These are phyloP conservation scores for Triangularia verruculosa DNA, from an alignment of 2,329 filamentous ascomycete species.

Conservation along the genomic window DNA sequence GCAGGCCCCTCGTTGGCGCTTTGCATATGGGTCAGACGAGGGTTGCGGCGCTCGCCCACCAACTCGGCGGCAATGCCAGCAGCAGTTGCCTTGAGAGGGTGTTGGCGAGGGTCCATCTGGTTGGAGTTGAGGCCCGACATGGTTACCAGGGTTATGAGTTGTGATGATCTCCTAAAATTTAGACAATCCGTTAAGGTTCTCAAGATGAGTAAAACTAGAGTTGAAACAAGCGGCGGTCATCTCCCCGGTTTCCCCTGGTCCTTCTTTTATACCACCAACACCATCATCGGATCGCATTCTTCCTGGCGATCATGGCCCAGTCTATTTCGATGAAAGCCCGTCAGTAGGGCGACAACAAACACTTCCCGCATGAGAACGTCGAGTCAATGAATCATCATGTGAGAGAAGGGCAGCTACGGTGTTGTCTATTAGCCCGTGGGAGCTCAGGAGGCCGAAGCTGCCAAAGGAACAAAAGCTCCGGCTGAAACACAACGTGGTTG, in stretches of 20 bases:
- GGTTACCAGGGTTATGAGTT: neutral
- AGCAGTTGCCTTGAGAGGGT: slow-evolving; percentile 42
- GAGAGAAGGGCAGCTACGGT: neutral
- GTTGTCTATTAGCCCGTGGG: neutral
- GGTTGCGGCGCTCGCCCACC: slow-evolving; percentile 36
- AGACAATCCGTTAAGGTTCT: neutral
- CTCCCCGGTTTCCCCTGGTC: neutral
- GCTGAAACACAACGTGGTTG: neutral
- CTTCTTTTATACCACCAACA: neutral
- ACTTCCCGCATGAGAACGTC: neutral
- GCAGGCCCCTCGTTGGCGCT: slow-evolving; percentile 51
- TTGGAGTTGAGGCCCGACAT: slow-evolving; percentile 22
- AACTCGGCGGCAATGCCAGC: slow-evolving; percentile 35
- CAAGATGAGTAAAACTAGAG: neutral
- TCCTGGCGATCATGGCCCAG: neutral
- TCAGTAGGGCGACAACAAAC: neutral
- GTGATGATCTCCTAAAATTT: neutral
- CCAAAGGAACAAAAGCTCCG: neutral
- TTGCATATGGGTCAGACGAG: slow-evolving; percentile 40
- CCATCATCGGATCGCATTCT: neutral
- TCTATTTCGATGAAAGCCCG: neutral
- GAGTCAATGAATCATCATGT: neutral
- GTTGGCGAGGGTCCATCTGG: slow-evolving; percentile 31
- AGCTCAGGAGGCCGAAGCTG: neutral
- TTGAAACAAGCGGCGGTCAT: neutral